Conservation (phyloP, 2,329 filamentous ascomycete species). For the Drechslera avenae region DNA sequence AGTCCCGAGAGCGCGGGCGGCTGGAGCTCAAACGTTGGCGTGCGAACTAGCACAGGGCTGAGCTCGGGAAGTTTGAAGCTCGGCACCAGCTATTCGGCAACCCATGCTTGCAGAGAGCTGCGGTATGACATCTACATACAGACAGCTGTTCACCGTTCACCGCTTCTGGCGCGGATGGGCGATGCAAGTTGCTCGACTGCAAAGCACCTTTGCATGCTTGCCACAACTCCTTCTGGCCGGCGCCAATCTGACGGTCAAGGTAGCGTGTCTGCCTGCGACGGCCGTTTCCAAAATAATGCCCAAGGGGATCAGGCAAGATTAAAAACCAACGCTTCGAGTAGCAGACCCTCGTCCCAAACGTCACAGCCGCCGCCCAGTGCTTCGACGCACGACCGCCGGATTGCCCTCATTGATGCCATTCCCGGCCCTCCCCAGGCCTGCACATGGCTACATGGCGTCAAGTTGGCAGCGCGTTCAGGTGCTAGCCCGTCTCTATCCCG, state of each 20-base stretch:
- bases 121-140: slow-evolving; percentile 40
- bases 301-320: slow-evolving; percentile 17
- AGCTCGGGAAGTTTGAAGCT: slow-evolving; percentile 10
- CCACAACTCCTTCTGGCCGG: neutral
- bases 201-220: too few relatives aligned
- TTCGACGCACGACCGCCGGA: slow-evolving; percentile 34
- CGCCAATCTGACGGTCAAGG: neutral
- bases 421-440: slow-evolving; percentile 28
- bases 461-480: slow-evolving; percentile 28
- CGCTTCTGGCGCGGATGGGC: slow-evolving; percentile 23
- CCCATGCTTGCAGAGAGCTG: slow-evolving; percentile 20
- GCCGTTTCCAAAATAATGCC: slow-evolving; percentile 29
- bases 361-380: slow-evolving; percentile 37
- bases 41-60: slow-evolving; percentile 28
- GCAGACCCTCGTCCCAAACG: slow-evolving; percentile 27
- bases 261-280: slow-evolving; percentile 8
- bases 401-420: slow-evolving; percentile 24
- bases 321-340: slow-evolving; percentile 19
- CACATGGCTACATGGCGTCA: slow-evolving; percentile 33
- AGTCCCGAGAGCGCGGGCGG: slow-evolving; percentile 26
- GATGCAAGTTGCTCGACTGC: neutral
- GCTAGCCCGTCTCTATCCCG: slow-evolving; percentile 26
- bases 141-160: slow-evolving; percentile 43
- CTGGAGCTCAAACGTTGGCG: slow-evolving; percentile 37
- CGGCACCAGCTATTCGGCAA: slow-evolving; percentile 29